phyloP scores from a whole-genome alignment of 768 basidiomycete genomes.

The Lentinus brumalis region DNA sequence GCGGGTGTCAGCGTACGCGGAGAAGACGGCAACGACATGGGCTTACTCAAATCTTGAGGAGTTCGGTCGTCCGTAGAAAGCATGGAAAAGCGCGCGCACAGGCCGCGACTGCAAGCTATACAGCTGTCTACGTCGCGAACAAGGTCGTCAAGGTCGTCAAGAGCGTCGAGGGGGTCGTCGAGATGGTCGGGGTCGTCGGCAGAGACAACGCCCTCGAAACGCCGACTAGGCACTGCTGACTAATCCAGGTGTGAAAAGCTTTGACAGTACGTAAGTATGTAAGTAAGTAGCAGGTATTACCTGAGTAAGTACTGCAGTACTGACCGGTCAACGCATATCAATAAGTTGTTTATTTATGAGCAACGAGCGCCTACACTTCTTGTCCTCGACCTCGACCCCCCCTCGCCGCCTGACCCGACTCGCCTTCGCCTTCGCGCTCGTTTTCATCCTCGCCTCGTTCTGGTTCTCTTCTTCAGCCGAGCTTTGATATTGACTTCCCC shows the following conservation, averaged over 20 bases:
- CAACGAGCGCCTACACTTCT: slow-evolving; percentile 5
- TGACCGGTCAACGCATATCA: too few relatives aligned
- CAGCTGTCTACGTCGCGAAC: not conserved
- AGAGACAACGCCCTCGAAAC: slow-evolving; percentile 4
- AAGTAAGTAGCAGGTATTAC: not conserved
- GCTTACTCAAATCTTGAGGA: slow-evolving; percentile 57
- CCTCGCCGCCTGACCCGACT: not conserved
- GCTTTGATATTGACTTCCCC: too few relatives aligned
- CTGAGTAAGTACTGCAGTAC: not conserved
- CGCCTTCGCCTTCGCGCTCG: not conserved
- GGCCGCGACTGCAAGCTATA: not conserved
- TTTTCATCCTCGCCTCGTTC: too few relatives aligned
- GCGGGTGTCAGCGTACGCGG: slow-evolving; percentile 11
- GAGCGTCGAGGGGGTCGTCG: not conserved
- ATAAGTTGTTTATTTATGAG: too few relatives aligned
- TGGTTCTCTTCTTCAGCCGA: not conserved
- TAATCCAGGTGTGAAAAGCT: not conserved
- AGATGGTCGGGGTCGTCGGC: slow-evolving; percentile 14
- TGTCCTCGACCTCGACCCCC: not conserved
- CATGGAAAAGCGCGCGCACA: not conserved
- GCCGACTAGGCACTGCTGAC: not conserved
- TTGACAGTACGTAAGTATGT: too few relatives aligned
- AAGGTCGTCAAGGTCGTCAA: not conserved
- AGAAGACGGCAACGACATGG: too few relatives aligned
- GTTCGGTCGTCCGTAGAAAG: slow-evolving; percentile 10